phyloP scores from a whole-genome alignment of 192 early-diverging fungal genomes.

The Chytriomyces sp. region DNA sequence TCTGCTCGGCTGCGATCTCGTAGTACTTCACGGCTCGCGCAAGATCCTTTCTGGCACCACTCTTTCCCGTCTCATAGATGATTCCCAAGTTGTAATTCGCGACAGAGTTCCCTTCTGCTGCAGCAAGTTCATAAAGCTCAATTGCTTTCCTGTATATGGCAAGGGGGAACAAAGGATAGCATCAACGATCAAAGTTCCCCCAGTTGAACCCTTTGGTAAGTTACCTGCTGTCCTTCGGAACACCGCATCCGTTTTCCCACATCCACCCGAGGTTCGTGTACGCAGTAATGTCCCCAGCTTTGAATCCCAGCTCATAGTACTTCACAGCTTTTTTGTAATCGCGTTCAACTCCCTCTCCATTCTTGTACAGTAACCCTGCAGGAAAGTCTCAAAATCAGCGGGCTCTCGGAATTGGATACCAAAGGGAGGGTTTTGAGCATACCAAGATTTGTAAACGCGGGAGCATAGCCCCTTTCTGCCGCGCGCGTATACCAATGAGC shows the following conservation, averaged over 20 bases:
- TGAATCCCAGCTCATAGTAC: constrained; percentile 35
- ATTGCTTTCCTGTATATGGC: background rate
- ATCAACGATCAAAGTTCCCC: no score
- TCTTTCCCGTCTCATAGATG: constrained; percentile 9
- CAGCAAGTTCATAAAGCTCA: constrained; percentile 27
- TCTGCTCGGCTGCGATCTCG: constrained; percentile 26
- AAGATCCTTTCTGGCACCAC: constrained; percentile 4
- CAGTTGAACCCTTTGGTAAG: no score
- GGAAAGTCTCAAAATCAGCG: no score
- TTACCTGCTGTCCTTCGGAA: constrained; percentile 13
- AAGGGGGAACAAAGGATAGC: no score
- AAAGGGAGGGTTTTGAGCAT: no score
- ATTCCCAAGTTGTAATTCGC: constrained; percentile 13
- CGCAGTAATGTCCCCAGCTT: constrained; percentile 33
- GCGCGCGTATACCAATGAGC: background rate
- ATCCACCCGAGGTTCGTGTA: constrained; percentile 61
- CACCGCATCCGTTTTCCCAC: constrained; percentile 58
- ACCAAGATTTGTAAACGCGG: background rate
- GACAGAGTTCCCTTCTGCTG: constrained; percentile 4
- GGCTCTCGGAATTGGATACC: no score
- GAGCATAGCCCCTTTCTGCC: background rate
- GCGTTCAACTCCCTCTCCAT: constrained; percentile 15
- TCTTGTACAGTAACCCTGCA: constrained; percentile 15
- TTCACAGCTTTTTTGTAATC: constrained; percentile 21
- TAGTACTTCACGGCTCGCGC: constrained; percentile 17